These are phyloP conservation scores for Endoconidiophora polonica DNA, from an alignment of 2,329 filamentous ascomycete species.

Conservation along the genomic window DNA sequence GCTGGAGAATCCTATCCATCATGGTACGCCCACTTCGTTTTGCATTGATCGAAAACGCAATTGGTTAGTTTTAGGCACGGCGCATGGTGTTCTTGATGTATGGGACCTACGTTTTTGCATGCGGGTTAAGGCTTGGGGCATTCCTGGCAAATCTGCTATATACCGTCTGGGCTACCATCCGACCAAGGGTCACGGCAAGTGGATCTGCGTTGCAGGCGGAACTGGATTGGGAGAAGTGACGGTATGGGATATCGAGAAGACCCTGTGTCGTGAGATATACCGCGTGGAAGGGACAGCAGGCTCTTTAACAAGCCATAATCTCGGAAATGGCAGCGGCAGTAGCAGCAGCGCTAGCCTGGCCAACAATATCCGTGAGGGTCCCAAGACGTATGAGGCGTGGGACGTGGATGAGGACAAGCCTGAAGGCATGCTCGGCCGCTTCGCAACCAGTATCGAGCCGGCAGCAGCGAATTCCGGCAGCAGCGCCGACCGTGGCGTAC, in stretches of 20 bases:
- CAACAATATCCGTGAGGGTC: slow-evolving; percentile 24
- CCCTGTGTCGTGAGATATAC: slow-evolving; percentile 76
- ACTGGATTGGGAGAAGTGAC: slow-evolving; percentile 78
- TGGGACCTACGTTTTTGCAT: slow-evolving; percentile 96
- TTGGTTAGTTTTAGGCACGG: slow-evolving; percentile 83
- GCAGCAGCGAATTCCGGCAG: slow-evolving; percentile 14
- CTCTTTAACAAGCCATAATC: too few relatives aligned
- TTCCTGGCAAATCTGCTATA: slow-evolving; percentile 65
- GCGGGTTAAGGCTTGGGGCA: slow-evolving; percentile 72
- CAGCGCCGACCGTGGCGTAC: slow-evolving; percentile 49
- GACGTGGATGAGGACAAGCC: slow-evolving; percentile 79
- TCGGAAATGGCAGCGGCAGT: not conserved
- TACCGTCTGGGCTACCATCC: slow-evolving; percentile 68
- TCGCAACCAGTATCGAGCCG: slow-evolving; percentile 58
- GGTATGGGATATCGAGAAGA: slow-evolving; percentile 89
- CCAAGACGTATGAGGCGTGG: slow-evolving; percentile 63
- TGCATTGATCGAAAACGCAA: slow-evolving; percentile 71
- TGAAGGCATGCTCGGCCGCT: slow-evolving; percentile 73
- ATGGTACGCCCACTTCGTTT: slow-evolving; percentile 83
- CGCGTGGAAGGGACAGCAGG: slow-evolving; percentile 30
- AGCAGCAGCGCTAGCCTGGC: not conserved
- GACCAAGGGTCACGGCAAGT: slow-evolving; percentile 58
- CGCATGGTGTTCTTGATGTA: slow-evolving; percentile 78
- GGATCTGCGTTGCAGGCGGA: slow-evolving; percentile 78
- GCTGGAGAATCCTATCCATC: slow-evolving; percentile 74